Percentiles rank a stretch among this genome's conserved stretches.
Evolutionary conservation across 257 asterid species (phyloP).

Genomic region (Parsonsia alboflavescens): DNA sequence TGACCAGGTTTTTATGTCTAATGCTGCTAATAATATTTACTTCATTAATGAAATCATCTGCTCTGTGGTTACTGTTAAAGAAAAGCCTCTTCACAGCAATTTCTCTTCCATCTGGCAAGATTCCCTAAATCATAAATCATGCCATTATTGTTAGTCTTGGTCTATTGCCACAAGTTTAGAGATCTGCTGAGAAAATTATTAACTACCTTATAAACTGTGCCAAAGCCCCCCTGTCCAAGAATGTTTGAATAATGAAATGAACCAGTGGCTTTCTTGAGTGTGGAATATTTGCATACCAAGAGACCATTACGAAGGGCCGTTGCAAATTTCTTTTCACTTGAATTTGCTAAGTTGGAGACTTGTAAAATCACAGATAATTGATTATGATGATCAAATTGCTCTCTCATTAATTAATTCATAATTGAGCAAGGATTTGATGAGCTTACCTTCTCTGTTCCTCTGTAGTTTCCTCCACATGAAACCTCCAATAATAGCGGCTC

Average conservation of each 20-base stretch:
- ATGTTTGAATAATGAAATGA: constrained; percentile 31
- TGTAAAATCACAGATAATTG: background rate
- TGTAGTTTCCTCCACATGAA: constrained; percentile 18
- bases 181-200: no score
- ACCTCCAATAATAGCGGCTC: constrained; percentile 14
- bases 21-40: constrained; percentile 29
- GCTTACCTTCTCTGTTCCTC: constrained; percentile 27
- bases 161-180: background rate
- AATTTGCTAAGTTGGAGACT: constrained; percentile 12
- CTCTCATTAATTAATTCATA: no score
- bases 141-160: background rate
- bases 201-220: constrained; percentile 29
- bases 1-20: constrained; percentile 24
- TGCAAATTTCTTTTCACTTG: constrained; percentile 24
- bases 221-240: constrained; percentile 38
- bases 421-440: no score
- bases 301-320: constrained; percentile 23
- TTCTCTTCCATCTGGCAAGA: constrained; percentile 29
- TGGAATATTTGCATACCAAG: constrained; percentile 30
- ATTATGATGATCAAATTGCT: no score
- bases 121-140: constrained; percentile 16
- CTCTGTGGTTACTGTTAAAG: constrained; percentile 21
- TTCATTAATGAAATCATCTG: constrained; percentile 27
- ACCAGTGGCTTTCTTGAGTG: constrained; percentile 33
- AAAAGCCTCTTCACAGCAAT: constrained; percentile 32